phyloP scores from a whole-genome alignment of 2,329 filamentous ascomycete genomes.

The Elsinoe arachidis region DNA sequence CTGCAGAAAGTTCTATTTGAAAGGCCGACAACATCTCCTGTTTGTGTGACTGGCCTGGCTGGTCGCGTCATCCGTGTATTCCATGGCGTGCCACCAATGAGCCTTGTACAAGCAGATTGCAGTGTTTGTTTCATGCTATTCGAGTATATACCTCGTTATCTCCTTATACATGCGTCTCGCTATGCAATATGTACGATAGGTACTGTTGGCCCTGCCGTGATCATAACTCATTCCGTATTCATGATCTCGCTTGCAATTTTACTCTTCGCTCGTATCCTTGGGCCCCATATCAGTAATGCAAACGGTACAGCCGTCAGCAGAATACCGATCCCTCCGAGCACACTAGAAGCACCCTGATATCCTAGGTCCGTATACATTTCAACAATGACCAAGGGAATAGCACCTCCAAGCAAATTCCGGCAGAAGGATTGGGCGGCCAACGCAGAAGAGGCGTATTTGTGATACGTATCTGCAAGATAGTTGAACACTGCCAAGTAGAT shows the following conservation, averaged over 20 bases:
- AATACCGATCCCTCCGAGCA: constrained; percentile 64
- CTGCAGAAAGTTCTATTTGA: not conserved
- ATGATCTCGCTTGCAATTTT: constrained; percentile 55
- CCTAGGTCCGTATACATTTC: constrained; percentile 66
- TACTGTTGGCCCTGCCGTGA: not conserved
- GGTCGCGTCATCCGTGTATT: constrained; percentile 6
- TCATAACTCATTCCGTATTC: constrained; percentile 15
- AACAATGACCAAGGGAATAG: constrained; percentile 69
- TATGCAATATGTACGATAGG: not conserved
- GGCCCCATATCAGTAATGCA: constrained; percentile 72
- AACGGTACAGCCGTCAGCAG: constrained; percentile 74
- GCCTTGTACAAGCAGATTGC: not conserved
- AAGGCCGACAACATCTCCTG: not conserved
- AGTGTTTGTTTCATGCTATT: constrained; percentile 2
- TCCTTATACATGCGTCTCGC: not conserved
- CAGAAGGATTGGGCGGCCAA: constrained; percentile 81
- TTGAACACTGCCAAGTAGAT: constrained; percentile 88
- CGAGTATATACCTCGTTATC: not conserved
- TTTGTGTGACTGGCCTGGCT: not conserved
- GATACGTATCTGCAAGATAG: constrained; percentile 82
- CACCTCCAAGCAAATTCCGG: constrained; percentile 71
- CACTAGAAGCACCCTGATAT: constrained; percentile 59
- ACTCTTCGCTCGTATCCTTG: constrained; percentile 64
- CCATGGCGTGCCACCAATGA: constrained; percentile 8
- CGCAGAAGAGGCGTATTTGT: constrained; percentile 74